Evolutionary conservation across 768 basidiomycete genomes (phyloP).

Genomic region (Serendipita vermifera): DNA sequence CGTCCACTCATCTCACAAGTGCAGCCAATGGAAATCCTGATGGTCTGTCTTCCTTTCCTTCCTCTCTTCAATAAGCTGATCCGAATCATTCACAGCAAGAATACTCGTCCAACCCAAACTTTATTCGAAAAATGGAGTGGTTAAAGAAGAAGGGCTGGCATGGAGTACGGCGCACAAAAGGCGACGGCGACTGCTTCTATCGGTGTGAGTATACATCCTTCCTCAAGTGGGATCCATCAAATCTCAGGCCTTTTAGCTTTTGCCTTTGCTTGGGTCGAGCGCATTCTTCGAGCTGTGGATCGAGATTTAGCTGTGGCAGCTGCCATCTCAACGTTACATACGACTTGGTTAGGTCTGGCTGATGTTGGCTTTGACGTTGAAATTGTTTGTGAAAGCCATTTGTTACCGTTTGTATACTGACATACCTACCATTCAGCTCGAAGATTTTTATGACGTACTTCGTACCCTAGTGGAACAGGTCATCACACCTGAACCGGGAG

Average conservation of each 20-base stretch:
- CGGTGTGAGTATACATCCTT: constrained; percentile 41
- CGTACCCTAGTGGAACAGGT: constrained; percentile 37
- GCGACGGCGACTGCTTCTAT: constrained; percentile 79
- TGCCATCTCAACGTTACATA: constrained; percentile 39
- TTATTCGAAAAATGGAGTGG: constrained; percentile 65
- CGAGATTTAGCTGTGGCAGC: constrained; percentile 34
- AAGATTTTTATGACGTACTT: constrained; percentile 61
- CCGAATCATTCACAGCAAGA: constrained; percentile 1
- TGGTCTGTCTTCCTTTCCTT: background rate
- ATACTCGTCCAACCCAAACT: constrained; percentile 20
- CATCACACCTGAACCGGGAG: constrained; percentile 25
- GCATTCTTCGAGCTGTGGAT: constrained; percentile 41
- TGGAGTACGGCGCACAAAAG: constrained; percentile 56
- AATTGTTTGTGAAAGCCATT: constrained; percentile 38
- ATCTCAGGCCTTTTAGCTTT: constrained; percentile 37
- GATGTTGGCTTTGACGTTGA: constrained; percentile 48
- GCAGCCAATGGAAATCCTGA: constrained; percentile 1
- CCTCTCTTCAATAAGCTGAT: background rate
- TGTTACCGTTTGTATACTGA: background rate
- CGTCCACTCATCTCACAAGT: background rate
- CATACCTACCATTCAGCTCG: constrained; percentile 17
- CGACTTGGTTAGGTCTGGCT: constrained; percentile 39
- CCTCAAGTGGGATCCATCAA: constrained; percentile 4
- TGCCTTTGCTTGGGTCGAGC: constrained; percentile 67
- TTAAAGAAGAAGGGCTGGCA: constrained; percentile 50